phyloP scores from a whole-genome alignment of 2,329 filamentous ascomycete genomes.

The Hymenoscyphus repandus region DNA sequence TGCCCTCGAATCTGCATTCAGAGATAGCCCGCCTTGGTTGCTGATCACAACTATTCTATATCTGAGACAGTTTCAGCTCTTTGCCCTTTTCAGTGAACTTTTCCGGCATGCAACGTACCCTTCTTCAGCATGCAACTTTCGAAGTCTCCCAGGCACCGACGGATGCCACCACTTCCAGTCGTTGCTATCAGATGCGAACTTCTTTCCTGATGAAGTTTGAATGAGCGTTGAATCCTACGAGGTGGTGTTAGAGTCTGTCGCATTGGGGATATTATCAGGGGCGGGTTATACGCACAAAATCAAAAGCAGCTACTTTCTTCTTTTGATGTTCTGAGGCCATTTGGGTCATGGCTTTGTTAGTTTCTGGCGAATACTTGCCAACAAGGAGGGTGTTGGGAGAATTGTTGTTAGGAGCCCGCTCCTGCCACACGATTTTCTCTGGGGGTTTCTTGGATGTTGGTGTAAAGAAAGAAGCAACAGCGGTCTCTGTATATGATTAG shows the following conservation, averaged over 20 bases:
- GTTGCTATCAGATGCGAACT: constrained; percentile 60
- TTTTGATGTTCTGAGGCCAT: constrained; percentile 31
- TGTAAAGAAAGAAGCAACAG: constrained; percentile 82
- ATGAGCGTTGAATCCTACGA: constrained; percentile 82
- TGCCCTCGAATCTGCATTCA: constrained; percentile 68
- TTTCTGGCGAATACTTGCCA: constrained; percentile 58
- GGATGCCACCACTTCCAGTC: constrained; percentile 96
- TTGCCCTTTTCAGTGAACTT: neutral
- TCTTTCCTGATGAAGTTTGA: constrained; percentile 72
- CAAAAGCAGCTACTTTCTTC: constrained; percentile 66
- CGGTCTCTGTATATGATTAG: constrained; percentile 46
- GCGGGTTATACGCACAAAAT: constrained; percentile 44
- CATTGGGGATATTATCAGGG: neutral
- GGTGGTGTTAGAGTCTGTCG: constrained; percentile 2
- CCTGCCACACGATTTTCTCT: constrained; percentile 66
- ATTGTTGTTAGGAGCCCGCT: constrained; percentile 50
- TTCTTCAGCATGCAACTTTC: constrained; percentile 59
- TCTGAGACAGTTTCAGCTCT: constrained; percentile 35
- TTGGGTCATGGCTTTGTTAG: constrained; percentile 20
- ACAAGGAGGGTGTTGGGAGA: constrained; percentile 60
- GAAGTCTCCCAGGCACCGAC: constrained; percentile 62
- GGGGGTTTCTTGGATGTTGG: constrained; percentile 80
- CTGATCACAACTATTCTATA: constrained; percentile 76
- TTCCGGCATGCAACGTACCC: constrained; percentile 43
- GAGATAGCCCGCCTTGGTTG: constrained; percentile 79